Conservation (phyloP, 805 yeast species). For the Kluyveromyces wickerhamii region DNA sequence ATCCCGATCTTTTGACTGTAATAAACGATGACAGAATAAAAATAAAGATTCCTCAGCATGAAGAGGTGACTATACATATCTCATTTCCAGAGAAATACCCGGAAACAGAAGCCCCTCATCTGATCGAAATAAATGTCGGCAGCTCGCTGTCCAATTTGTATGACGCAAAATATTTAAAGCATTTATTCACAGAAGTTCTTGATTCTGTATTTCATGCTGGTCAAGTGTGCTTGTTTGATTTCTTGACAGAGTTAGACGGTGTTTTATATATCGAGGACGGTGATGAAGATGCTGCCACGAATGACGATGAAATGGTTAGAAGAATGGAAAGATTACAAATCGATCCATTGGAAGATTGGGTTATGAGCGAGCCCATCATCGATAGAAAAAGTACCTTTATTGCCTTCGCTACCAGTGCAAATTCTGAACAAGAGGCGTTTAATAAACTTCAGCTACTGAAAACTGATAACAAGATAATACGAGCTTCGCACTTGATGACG, state of each 20-base stretch:
- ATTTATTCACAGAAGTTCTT: slow-evolving; percentile 43
- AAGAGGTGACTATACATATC: slow-evolving; percentile 51
- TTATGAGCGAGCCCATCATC: slow-evolving; percentile 60
- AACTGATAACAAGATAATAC: slow-evolving; percentile 56
- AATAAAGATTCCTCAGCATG: slow-evolving; percentile 54
- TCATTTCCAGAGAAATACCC: slow-evolving; percentile 74
- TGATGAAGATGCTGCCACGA: slow-evolving; percentile 17
- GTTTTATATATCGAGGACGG: slow-evolving; percentile 33
- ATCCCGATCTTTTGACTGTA: slow-evolving; percentile 49
- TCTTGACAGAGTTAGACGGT: slow-evolving; percentile 58
- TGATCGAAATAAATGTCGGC: slow-evolving; percentile 45
- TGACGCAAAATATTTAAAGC: slow-evolving; percentile 43
- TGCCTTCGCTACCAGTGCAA: slow-evolving; percentile 60
- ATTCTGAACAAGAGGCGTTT: slow-evolving; percentile 61
- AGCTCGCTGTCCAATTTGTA: slow-evolving; percentile 23
- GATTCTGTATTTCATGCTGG: slow-evolving; percentile 48
- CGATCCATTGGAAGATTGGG: slow-evolving; percentile 68
- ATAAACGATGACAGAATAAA: slow-evolving; percentile 34
- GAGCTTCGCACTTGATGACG: slow-evolving; percentile 73
- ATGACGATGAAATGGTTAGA: slow-evolving; percentile 9
- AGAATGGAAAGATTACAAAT: slow-evolving; percentile 1
- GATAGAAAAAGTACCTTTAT: slow-evolving; percentile 85
- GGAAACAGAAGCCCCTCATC: slow-evolving; percentile 44
- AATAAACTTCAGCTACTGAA: slow-evolving; percentile 43
- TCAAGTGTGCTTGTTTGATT: slow-evolving; percentile 72